phyloP scores from a whole-genome alignment of 2,329 filamentous ascomycete genomes.

The Chaetomiaceae sp. region DNA sequence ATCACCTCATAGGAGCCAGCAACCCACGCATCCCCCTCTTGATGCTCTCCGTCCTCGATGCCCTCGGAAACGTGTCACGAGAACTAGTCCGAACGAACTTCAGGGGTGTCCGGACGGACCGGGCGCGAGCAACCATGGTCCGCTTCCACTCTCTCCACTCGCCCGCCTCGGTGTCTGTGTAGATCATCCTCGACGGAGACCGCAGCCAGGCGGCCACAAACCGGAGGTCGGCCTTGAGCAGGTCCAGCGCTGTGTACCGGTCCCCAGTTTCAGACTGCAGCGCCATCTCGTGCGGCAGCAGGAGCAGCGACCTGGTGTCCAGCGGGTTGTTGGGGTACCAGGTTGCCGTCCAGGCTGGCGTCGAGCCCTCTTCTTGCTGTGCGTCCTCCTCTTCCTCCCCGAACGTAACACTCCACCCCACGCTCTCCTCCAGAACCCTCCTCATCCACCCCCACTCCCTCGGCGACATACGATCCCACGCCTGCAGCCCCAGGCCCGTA shows the following conservation, averaged over 20 bases:
- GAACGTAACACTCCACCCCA: background rate
- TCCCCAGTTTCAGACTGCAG: constrained; percentile 3
- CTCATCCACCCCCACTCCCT: constrained; percentile 1
- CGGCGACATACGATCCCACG: background rate
- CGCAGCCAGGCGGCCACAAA: background rate
- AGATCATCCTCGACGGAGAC: background rate
- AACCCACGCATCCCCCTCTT: background rate
- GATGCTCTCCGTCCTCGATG: background rate
- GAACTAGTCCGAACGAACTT: background rate
- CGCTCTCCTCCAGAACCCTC: background rate
- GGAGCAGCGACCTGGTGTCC: background rate
- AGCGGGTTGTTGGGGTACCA: background rate
- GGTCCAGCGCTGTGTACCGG: background rate
- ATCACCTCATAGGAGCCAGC: background rate
- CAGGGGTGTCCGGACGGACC: background rate
- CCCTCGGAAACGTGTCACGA: background rate
- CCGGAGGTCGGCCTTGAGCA: background rate
- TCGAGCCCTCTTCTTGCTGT: background rate
- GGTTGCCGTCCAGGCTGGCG: background rate
- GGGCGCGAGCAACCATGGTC: constrained; percentile 6
- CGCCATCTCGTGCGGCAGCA: background rate
- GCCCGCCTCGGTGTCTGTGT: background rate
- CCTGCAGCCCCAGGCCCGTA: background rate
- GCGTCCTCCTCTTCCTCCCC: background rate
- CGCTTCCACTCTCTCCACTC: constrained; percentile 7